Evolutionary conservation across 2,329 filamentous ascomycete genomes (phyloP).

Genomic region (Xylariaceae sp.): DNA sequence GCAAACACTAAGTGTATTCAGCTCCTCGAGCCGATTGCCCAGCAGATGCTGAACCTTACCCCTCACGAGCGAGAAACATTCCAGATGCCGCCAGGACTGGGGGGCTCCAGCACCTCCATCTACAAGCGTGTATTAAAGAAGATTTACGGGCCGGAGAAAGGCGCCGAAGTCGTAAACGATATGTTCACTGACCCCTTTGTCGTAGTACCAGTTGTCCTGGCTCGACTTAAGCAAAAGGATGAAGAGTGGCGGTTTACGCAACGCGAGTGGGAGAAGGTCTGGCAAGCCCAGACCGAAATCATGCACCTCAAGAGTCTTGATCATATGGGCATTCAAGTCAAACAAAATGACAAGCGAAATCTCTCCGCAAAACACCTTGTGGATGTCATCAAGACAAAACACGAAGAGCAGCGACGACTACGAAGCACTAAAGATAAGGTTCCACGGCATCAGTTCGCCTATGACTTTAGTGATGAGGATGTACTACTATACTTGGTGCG

Average conservation of each 20-base stretch:
- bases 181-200: constrained; percentile 84
- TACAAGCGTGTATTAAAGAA: constrained; percentile 98
- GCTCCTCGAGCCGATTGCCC: constrained; percentile 90
- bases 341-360: constrained; percentile 87
- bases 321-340: constrained; percentile 91
- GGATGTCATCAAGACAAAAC: constrained; percentile 88
- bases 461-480: constrained; percentile 73
- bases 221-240: constrained; percentile 90
- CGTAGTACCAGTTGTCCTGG: constrained; percentile 86
- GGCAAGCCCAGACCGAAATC: constrained; percentile 92
- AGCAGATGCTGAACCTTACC: constrained; percentile 83
- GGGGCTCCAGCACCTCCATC: constrained; percentile 93
- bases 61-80: constrained; percentile 75
- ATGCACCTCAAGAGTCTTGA: constrained; percentile 97
- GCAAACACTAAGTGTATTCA: constrained; percentile 94
- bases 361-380: constrained; percentile 90
- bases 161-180: constrained; percentile 83
- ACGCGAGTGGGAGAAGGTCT: constrained; percentile 99
- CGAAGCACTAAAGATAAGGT: constrained; percentile 67
- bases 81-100: constrained; percentile 80
- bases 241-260: constrained; percentile 98
- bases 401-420: constrained; percentile 84
- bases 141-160: constrained; percentile 86
- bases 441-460: constrained; percentile 75
- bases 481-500: constrained; percentile 68